Evolutionary conservation across 768 basidiomycete genomes (phyloP), one percentile per base, ranked within the genome.

Genomic region (Boletus insuetus): DNA sequence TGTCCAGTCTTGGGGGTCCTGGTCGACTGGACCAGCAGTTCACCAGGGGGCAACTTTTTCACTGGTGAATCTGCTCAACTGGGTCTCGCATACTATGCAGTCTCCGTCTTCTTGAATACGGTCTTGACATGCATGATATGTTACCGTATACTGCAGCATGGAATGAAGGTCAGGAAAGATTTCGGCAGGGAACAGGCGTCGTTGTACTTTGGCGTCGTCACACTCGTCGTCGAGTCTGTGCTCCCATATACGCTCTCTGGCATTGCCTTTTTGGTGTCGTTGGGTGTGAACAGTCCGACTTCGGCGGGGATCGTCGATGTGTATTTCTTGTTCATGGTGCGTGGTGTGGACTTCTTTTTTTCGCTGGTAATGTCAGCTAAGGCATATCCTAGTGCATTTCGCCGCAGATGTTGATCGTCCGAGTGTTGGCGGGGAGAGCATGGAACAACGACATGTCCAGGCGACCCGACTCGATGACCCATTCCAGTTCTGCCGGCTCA

Each of bases 331-430:
- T 53, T 64, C 53, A 69, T 64, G 62, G 67, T 69, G 6, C n/a
- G 55, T 51, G 3, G 4, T 39, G 10, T 41, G 7, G 14, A 8
- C 31, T 3, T 1, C n/a, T 12, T 26, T 12, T 26, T 16, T n/a
- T 11, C 34, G 34, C 13, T 12, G 22, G 16, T 10, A 17, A 17
- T 3, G 13, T 35, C 14, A 35, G 24, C 3, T 20, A 13, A n/a
- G 12, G 34, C 6, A 35, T 35, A 35, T n/a, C 6, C 7, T 38
- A 69, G 67, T 68, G 61, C 40, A 65, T 69, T 52, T 65, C 68
- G 19, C 66, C 68, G 1, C 68, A 66, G 40, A 49, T 66, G 42
- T 42, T 68, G 46, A 64, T 70, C 32, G 56, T 70, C 19, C 58
- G 64, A 31, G 66, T 68, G 16, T 32, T 68, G 37, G 19, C 12